Evolutionary conservation across 2,329 filamentous ascomycete genomes (phyloP).

Genomic region (Beauveria brongniartii): DNA sequence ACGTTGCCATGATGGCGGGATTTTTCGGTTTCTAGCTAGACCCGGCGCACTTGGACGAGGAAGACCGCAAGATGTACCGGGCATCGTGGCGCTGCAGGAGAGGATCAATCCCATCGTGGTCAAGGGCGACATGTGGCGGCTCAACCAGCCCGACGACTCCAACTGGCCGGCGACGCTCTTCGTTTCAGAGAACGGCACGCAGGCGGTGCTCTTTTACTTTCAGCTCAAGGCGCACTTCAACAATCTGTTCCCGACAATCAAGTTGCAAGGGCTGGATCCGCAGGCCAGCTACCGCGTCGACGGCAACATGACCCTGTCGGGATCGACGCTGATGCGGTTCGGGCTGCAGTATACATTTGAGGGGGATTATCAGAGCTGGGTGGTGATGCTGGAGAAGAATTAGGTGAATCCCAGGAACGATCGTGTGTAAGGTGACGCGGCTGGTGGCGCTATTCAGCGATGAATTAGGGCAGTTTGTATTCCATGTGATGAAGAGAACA

Average conservation of each 20-base stretch:
- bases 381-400: constrained; percentile 44
- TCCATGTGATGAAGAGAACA: too few relatives aligned
- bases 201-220: constrained; percentile 52
- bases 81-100: constrained; percentile 44
- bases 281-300: constrained; percentile 44
- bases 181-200: constrained; percentile 39
- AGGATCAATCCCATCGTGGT: constrained; percentile 52
- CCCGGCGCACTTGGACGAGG: constrained; percentile 40
- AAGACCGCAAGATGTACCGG: constrained; percentile 46
- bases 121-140: constrained; percentile 49
- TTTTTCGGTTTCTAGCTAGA: constrained; percentile 59
- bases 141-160: constrained; percentile 47
- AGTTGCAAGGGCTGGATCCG: constrained; percentile 48
- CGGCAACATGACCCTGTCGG: constrained; percentile 44
- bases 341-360: constrained; percentile 47
- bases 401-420: not conserved
- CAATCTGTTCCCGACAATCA: constrained; percentile 43
- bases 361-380: constrained; percentile 48
- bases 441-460: too few relatives aligned
- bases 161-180: constrained; percentile 58
- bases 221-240: constrained; percentile 46
- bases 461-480: too few relatives aligned
- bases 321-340: constrained; percentile 53
- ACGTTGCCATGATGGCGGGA: constrained; percentile 62
- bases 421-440: too few relatives aligned